Evolutionary conservation across 1,284 basidiomycete genomes (phyloP), one percentile per base, ranked within the genome.

Genomic region (Tausonia pullulans): DNA sequence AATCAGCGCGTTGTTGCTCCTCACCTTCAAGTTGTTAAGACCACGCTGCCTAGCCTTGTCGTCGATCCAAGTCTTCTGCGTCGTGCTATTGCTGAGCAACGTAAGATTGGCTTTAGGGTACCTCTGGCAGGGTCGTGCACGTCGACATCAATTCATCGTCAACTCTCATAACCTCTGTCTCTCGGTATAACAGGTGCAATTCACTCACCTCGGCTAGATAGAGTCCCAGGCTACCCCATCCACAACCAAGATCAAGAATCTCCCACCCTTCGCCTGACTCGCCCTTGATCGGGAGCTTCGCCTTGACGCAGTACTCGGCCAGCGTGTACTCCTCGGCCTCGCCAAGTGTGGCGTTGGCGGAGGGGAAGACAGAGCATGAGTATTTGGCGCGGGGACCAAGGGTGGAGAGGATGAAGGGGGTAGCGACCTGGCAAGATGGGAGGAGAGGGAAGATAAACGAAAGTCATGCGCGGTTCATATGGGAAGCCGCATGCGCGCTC

Each of bases 211-310:
- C 77, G 0, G 87, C 86, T 3, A 88, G 76, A 71, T 83, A 88
- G 10, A 88, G 72, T 0, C 84, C 83, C 58, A 88, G 72, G 69
- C 84, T 86, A 10, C 87, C 87, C 87, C 86, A 88, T 6, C 86
- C 87, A 74, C 87, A 88, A 10, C 87, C 87, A 13, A 89, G 75
- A 73, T 89, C 87, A 46, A 88, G 75, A 27, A 88, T 79, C 67
- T 84, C 82, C 67, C 82, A 78, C 0, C 86, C 87, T 69, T 89
- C 84, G 53, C 72, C 76, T 50, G 71, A 70, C 27, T 68, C 69
- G 16, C 66, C 62, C 46, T 43, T 49, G 3, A 50, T 27, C 1
- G 72, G 69, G 8, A 90, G 71, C 59, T 81, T 78, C 0, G 86
- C 87, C 69, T 87, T 87, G 60, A 79, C 74, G 71, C 85, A 87